A percentile compares a stretch with the other conserved stretches of the same genome.
These are phyloP conservation scores for Podospora australis DNA, from an alignment of 495 filamentous ascomycete species.

Conservation along the genomic window DNA sequence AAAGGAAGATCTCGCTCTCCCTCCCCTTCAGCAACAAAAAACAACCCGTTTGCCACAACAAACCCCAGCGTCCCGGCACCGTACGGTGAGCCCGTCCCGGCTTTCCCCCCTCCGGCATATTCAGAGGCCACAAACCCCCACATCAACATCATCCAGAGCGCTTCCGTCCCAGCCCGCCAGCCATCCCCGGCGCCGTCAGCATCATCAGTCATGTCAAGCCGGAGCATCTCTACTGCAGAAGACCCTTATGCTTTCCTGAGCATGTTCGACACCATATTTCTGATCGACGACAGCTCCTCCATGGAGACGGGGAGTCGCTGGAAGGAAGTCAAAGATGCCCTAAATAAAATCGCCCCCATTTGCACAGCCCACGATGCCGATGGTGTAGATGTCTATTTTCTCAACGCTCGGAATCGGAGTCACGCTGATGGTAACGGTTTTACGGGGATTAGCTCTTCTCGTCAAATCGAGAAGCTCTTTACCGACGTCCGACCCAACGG, in stretches of 20 bases:
- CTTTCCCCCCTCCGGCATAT: constrained; percentile 10
- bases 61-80: constrained; percentile 7
- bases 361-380: constrained; percentile 77
- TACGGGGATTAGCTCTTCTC: constrained; percentile 48
- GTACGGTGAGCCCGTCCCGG: not conserved
- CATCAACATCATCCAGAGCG: constrained; percentile 11
- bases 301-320: constrained; percentile 74
- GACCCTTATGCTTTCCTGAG: constrained; percentile 74
- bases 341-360: constrained; percentile 74
- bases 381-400: constrained; percentile 92
- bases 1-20: constrained; percentile 10
- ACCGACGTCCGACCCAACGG: constrained; percentile 53
- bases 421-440: constrained; percentile 35
- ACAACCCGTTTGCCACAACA: constrained; percentile 2
- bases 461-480: constrained; percentile 62
- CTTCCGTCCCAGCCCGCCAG: not conserved
- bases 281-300: constrained; percentile 87
- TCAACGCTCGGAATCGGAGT: constrained; percentile 53
- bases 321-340: constrained; percentile 65
- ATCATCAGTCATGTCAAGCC: constrained; percentile 16
- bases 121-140: constrained; percentile 12
- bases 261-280: constrained; percentile 86
- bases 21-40: not conserved
- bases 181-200: constrained; percentile 19
- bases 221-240: constrained; percentile 35